phyloP scores from a whole-genome alignment of 331 rosid species.

The Rhamnella rubrinervis region DNA sequence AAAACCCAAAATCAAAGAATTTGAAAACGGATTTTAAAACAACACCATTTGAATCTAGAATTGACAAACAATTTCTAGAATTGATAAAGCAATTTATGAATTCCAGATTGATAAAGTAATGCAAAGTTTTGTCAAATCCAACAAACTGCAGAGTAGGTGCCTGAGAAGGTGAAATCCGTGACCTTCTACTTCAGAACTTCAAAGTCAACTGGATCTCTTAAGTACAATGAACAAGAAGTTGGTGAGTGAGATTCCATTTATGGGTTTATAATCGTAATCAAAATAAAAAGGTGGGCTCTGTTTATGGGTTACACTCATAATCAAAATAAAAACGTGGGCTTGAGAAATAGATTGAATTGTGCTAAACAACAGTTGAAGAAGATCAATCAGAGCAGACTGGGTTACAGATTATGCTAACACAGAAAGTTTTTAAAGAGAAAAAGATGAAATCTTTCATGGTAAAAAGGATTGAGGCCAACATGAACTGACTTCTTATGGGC shows the following conservation, averaged over 20 bases:
- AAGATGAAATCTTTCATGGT: not conserved
- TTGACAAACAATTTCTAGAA: not conserved
- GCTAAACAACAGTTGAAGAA: not conserved
- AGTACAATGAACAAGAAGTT: not conserved
- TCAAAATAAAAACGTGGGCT: too few relatives aligned
- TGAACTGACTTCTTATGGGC: constrained; percentile 1
- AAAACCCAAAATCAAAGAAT: not conserved
- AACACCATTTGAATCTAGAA: not conserved
- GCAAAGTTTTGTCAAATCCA: too few relatives aligned
- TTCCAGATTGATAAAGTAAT: too few relatives aligned
- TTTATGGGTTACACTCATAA: too few relatives aligned
- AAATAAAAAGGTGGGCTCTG: not conserved
- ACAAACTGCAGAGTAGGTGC: too few relatives aligned
- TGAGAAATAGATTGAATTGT: too few relatives aligned
- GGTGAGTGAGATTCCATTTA: not conserved
- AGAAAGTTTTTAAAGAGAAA: not conserved
- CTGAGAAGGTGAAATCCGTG: not conserved
- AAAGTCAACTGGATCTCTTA: not conserved
- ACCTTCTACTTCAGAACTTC: not conserved
- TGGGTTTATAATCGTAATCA: not conserved
- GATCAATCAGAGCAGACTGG: not conserved
- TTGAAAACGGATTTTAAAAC: too few relatives aligned
- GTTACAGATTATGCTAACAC: not conserved
- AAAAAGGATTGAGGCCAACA: constrained; percentile 1
- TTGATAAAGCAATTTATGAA: not conserved